Conservation (phyloP, 2,329 filamentous ascomycete genomes). For the Aspergillus cejpii region DNA sequence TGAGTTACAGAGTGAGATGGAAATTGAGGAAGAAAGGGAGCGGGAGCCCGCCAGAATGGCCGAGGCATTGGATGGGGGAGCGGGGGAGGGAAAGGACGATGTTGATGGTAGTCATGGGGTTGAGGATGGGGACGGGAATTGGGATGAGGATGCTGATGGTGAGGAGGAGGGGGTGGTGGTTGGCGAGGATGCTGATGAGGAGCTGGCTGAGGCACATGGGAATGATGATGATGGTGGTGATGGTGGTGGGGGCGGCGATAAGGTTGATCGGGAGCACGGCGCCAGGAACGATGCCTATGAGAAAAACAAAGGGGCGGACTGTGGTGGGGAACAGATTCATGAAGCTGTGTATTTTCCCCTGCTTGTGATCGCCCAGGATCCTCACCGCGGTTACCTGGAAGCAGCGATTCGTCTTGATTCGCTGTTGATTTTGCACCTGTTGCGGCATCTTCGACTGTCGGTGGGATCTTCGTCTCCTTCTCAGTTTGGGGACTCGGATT, state of each 20-base stretch:
- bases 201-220: background rate
- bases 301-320: background rate
- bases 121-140: background rate
- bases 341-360: background rate
- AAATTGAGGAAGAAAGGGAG: background rate
- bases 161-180: constrained; percentile 1
- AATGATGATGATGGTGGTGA: constrained; percentile 1
- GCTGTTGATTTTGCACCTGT: background rate
- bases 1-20: background rate
- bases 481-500: background rate
- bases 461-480: background rate
- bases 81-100: background rate
- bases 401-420: background rate
- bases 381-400: background rate
- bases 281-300: background rate
- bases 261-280: background rate
- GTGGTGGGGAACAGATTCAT: background rate
- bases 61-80: background rate
- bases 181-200: background rate
- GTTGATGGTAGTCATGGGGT: background rate
- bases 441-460: background rate
- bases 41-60: background rate
- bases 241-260: background rate
- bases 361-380: background rate
- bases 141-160: constrained; percentile 1